A percentile compares a stretch with the other conserved stretches of the same genome.
Conservation (phyloP, 148 eudicot genomes). For the Rhododendron vialii region DNA sequence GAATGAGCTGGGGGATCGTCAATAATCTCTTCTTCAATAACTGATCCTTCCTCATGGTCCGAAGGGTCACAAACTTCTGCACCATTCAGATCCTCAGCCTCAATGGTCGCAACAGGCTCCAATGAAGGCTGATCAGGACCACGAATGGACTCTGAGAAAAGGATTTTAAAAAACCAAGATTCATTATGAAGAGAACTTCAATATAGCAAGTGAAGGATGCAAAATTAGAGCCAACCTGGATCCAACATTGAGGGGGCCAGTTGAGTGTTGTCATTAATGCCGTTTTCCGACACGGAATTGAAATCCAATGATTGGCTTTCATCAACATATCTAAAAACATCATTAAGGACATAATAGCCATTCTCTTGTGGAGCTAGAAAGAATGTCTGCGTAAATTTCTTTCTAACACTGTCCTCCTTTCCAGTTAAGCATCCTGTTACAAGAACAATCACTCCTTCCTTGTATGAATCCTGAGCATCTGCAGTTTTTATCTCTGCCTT, state of each 20-base stretch:
- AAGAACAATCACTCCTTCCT: constrained; percentile 58
- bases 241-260: constrained; percentile 24
- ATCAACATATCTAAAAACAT: constrained; percentile 59
- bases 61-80: constrained; percentile 21
- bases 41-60: constrained; percentile 21
- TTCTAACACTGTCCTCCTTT: constrained; percentile 38
- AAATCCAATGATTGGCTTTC: constrained; percentile 30
- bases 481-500: constrained; percentile 72
- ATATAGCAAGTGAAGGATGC: neutral
- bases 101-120: constrained; percentile 20
- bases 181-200: constrained; percentile 1
- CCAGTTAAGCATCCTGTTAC: constrained; percentile 79
- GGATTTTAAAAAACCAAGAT: neutral
- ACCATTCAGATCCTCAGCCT: constrained; percentile 25
- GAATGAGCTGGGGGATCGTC: constrained; percentile 27
- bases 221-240: constrained; percentile 28
- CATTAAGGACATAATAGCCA: constrained; percentile 62
- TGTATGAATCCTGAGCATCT: constrained; percentile 68
- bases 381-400: constrained; percentile 60
- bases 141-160: constrained; percentile 32
- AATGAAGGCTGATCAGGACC: constrained; percentile 20
- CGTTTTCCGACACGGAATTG: constrained; percentile 16
- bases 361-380: constrained; percentile 75
- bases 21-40: constrained; percentile 20
- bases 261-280: constrained; percentile 21